Evolutionary conservation across 306 rosid genomes (phyloP), one percentile per base, ranked within the genome.

Genomic region (Cicer yamashitae): DNA sequence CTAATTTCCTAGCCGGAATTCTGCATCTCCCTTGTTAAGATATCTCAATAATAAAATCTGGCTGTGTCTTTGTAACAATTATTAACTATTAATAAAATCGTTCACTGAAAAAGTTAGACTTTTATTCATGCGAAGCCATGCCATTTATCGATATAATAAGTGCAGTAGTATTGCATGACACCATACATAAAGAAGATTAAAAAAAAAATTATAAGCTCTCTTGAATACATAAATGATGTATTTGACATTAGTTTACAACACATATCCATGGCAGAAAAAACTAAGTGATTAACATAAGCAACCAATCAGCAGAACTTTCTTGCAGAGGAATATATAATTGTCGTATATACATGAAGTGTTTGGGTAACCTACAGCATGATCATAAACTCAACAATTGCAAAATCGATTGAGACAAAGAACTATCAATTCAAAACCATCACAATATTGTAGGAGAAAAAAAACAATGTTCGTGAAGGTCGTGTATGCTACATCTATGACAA

Each of bases 381-480:
- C 40, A 56, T 45, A 44, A 57, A 80, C 80, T 76, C 75, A 67
- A 78, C 64, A 71, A 67, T 3, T 15, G 56, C 74, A 75, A 81
- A 62, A 78, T 71, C 71, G 64, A 79, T 72, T n/a, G 67, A 44
- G 77, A 43, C 63, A 53, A 63, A 74, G 68, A 53, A 71, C 39
- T 47, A 51, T 37, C 25, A 60, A 81, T 60, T 50, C 59, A 67
- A 46, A 86, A 83, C 84, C 82, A 77, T 75, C 85, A 83, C 83
- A 83, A 52, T 71, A 76, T 76, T 81, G 82, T 71, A 74, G 10
- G 73, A 50, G 3, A 4, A 61, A 43, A 77, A 80, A 76, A 68
- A 66, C 69, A 80, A 70, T 81, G 81, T 83, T 40, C 75, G 73
- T 79, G 84, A 81, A 82, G 85, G 84, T 81, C 84, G 74, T 74